Conservation (phyloP, 768 basidiomycete species). For the Lactarius quietus region DNA sequence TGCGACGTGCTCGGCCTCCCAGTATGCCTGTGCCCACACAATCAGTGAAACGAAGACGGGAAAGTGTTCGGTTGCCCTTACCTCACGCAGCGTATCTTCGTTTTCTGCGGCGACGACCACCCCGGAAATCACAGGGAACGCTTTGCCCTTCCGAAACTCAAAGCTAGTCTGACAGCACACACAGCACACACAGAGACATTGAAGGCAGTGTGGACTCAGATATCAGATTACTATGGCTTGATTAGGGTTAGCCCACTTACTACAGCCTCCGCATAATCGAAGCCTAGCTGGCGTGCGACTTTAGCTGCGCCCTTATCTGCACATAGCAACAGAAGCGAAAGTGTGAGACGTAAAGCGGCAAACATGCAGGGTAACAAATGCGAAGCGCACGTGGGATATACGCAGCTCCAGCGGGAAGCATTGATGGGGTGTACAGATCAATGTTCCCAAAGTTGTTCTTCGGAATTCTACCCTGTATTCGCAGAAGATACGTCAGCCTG, state of each 20-base stretch:
- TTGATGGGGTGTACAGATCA: slow-evolving; percentile 90
- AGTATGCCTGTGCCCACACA: slow-evolving; percentile 63
- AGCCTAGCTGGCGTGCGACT: slow-evolving; percentile 79
- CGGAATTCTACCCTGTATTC: slow-evolving; percentile 76
- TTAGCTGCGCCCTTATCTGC: slow-evolving; percentile 75
- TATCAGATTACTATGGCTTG: not conserved
- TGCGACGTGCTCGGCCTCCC: slow-evolving; percentile 73
- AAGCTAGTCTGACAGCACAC: slow-evolving; percentile 70
- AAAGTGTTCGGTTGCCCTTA: slow-evolving; percentile 29
- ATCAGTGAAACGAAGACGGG: not conserved
- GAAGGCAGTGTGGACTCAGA: not conserved
- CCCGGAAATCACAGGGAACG: slow-evolving; percentile 80
- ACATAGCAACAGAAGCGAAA: not conserved
- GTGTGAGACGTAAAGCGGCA: not conserved
- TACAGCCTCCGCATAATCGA: slow-evolving; percentile 94
- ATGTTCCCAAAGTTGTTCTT: slow-evolving; percentile 98
- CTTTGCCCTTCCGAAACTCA: slow-evolving; percentile 91
- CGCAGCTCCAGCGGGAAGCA: slow-evolving; percentile 84
- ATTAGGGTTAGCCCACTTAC: slow-evolving; percentile 45
- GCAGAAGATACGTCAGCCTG: not conserved
- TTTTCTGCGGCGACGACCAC: slow-evolving; percentile 84
- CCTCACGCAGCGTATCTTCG: slow-evolving; percentile 71
- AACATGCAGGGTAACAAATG: not conserved
- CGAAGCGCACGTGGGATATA: slow-evolving; percentile 81
- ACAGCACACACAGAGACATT: not conserved